Conservation (phyloP, 495 filamentous ascomycete species). For the Clavariopsis aquatica region DNA sequence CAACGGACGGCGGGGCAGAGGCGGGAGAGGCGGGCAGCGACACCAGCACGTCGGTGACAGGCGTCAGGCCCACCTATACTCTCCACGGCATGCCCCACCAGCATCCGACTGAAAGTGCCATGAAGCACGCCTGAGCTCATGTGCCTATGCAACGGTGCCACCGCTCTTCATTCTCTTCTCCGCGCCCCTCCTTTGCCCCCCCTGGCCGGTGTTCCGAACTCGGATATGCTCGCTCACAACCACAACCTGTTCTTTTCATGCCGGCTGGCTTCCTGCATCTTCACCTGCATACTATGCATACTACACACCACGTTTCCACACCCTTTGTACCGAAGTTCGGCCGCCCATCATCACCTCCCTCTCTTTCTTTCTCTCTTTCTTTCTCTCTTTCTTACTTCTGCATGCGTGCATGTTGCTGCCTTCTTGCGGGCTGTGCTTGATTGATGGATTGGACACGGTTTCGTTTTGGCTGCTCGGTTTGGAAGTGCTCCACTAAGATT, state of each 20-base stretch:
- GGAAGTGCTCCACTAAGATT: conserved; percentile 21
- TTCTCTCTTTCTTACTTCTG: neutral
- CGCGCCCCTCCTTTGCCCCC: too few species aligned
- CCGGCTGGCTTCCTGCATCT: conserved; percentile 23
- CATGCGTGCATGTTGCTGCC: neutral
- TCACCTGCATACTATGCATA: conserved; percentile 3
- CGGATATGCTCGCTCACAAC: neutral
- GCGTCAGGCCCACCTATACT: neutral
- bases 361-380: neutral
- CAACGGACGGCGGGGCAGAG: conserved; percentile 12
- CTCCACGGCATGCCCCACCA: neutral
- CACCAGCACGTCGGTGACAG: conserved; percentile 16
- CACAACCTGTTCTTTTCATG: conserved; percentile 11
- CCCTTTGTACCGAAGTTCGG: too few species aligned
- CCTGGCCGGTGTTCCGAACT: conserved; percentile 21
- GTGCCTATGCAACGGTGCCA: neutral
- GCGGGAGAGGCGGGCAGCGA: conserved; percentile 3
- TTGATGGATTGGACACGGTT: neutral
- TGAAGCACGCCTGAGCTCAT: neutral
- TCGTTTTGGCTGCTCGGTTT: conserved; percentile 5
- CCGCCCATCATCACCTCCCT: neutral
- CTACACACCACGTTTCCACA: too few species aligned
- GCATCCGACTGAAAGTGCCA: neutral
- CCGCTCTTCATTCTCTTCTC: neutral
- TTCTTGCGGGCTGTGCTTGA: neutral